phyloP scores from a whole-genome alignment of 2,329 filamentous ascomycete species.

The Penicillium sp. region DNA sequence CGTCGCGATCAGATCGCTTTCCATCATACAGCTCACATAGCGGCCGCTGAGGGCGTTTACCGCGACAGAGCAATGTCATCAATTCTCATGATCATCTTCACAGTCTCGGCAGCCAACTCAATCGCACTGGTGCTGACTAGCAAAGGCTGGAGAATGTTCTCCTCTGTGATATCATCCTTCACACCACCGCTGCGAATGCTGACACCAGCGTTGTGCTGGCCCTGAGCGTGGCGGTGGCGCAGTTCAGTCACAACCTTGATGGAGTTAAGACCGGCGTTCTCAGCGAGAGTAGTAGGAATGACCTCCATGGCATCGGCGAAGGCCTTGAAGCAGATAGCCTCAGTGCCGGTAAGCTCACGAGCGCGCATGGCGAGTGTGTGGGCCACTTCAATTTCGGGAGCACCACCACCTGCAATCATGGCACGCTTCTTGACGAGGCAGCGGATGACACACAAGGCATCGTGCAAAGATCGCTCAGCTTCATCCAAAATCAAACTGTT shows the following conservation, averaged over 20 bases:
- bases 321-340: slow-evolving; percentile 98
- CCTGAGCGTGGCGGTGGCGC: slow-evolving; percentile 88
- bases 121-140: slow-evolving; percentile 97
- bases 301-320: slow-evolving; percentile 98
- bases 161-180: slow-evolving; percentile 92
- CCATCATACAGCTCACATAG: slow-evolving; percentile 27
- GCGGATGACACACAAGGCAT: slow-evolving; percentile 94
- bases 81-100: slow-evolving; percentile 85
- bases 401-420: slow-evolving; percentile 94
- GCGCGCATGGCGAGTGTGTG: slow-evolving; percentile 79
- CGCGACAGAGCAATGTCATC: slow-evolving; percentile 62
- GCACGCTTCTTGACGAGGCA: slow-evolving; percentile 99
- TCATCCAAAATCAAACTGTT: slow-evolving; percentile 94
- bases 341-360: slow-evolving; percentile 80
- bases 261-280: slow-evolving; percentile 95
- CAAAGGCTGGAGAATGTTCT: slow-evolving; percentile 94
- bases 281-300: slow-evolving; percentile 90
- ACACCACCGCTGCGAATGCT: slow-evolving; percentile 98
- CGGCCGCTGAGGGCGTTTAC: slow-evolving; percentile 24
- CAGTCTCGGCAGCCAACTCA: slow-evolving; percentile 94
- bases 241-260: slow-evolving; percentile 98
- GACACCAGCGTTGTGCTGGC: slow-evolving; percentile 92
- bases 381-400: slow-evolving; percentile 94
- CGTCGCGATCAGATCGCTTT: slow-evolving; percentile 24
- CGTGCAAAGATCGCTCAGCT: slow-evolving; percentile 93